Evolutionary conservation across 208 protist genomes (phyloP), one percentile per base, ranked within the genome.

Genomic region (Crithidia mellificae): DNA sequence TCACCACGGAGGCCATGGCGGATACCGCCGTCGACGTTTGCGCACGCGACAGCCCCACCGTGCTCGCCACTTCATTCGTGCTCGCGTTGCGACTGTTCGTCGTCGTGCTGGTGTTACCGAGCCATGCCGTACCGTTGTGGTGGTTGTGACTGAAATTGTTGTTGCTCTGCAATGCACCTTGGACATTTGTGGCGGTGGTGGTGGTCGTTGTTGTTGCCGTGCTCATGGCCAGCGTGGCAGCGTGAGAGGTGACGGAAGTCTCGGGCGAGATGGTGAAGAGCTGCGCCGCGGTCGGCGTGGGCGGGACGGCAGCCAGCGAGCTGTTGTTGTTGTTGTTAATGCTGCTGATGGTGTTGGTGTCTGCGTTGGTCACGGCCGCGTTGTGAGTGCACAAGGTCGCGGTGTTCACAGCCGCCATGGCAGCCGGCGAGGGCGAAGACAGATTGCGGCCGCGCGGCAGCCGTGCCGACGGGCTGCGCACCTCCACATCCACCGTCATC

Each of bases 401-500:
- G 36, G 6, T 41, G 12, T n/a, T 15, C 41, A 15, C 17, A 6
- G 41, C 41, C 4, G 15, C 41, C 8, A n/a, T 17, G 55, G 36
- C 19, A 19, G 55, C 53, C 9, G 54, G 29, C 20, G 43, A 34
- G 6, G 27, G 22, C 12, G 27, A n/a, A 1, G 46, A 22, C 5
- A 32, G 38, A 2, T 12, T 61, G 0, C 54, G 59, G 8, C 46
- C 50, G 27, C 29, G 36, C 17, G 47, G 59, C 12, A 49, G 46
- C 32, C 53, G 39, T 2, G 30, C 38, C 0, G 47, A 27, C 2
- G 43, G 43, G 29, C 46, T 68, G 32, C 41, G 53, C 1, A 43
- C 19, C 43, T 55, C 14, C 9, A 62, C 59, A 46, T 68, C 68
- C n/a, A 50, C 32, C 43, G 36, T 63, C 44, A 63, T 38, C 22